These are phyloP conservation scores for Monosiga brevicollis DNA, from an alignment of 78 protist genomes.

Conservation along the genomic window DNA sequence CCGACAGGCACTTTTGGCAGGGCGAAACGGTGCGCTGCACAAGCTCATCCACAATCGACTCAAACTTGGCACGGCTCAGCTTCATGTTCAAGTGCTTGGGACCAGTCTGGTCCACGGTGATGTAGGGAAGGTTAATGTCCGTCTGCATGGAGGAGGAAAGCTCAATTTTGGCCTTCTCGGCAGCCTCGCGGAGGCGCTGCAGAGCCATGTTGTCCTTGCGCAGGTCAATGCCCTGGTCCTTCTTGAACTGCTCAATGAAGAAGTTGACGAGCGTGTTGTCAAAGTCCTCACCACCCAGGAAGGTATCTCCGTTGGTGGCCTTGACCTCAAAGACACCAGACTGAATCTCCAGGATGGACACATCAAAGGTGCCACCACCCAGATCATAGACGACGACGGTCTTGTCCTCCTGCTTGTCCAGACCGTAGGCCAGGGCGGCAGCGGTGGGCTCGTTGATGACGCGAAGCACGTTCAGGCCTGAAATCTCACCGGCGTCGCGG, in stretches of 20 bases:
- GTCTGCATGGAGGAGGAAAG: constrained; percentile 81
- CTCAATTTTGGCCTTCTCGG: constrained; percentile 95
- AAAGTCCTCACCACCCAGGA: constrained; percentile 99
- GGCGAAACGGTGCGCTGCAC: constrained; percentile 80
- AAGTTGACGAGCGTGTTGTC: constrained; percentile 63
- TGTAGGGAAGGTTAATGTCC: constrained; percentile 95
- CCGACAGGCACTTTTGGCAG: constrained; percentile 82
- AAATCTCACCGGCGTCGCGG: constrained; percentile 96
- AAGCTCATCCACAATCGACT: constrained; percentile 65
- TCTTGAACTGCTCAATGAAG: constrained; percentile 77
- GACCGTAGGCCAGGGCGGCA: constrained; percentile 82
- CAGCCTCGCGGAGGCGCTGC: constrained; percentile 95
- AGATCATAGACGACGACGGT: constrained; percentile 88
- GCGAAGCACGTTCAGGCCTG: constrained; percentile 92
- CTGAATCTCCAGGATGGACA: constrained; percentile 90
- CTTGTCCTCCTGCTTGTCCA: constrained; percentile 43
- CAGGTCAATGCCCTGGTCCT: constrained; percentile 37
- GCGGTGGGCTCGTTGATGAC: constrained; percentile 99
- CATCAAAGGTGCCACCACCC: constrained; percentile 99
- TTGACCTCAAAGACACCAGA: constrained; percentile 94
- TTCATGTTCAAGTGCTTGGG: constrained; percentile 88
- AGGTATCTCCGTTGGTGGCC: constrained; percentile 97
- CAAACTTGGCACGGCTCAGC: constrained; percentile 77
- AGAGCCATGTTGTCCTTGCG: constrained; percentile 65
- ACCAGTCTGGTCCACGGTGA: constrained; percentile 89